phyloP scores from a whole-genome alignment of 305 asterid species.

The Fraxinus dipetala region DNA sequence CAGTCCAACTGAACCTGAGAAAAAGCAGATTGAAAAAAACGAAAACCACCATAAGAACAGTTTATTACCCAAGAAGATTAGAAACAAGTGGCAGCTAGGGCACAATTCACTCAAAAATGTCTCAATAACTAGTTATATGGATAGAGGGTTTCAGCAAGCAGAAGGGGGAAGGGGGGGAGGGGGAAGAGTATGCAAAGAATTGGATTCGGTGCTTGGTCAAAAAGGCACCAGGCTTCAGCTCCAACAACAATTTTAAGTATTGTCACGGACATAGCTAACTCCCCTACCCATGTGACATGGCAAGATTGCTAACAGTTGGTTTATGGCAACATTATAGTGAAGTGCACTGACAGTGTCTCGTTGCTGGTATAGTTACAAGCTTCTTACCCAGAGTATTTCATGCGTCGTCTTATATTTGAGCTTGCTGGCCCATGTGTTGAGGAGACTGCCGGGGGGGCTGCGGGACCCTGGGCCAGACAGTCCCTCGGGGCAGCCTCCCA shows the following conservation, averaged over 20 bases:
- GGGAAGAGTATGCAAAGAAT: conserved; percentile 10
- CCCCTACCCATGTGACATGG: not conserved
- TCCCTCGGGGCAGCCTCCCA: not conserved
- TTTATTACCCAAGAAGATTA: conserved; percentile 21
- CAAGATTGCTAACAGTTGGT: not conserved
- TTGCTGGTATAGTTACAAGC: conserved; percentile 1
- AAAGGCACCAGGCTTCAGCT: conserved; percentile 18
- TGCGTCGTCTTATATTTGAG: not conserved
- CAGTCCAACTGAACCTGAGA: conserved; percentile 84
- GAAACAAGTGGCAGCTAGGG: conserved; percentile 16
- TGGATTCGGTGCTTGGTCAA: conserved; percentile 5
- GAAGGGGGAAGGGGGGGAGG: not conserved
- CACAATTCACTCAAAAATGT: conserved; percentile 9
- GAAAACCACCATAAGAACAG: conserved; percentile 12
- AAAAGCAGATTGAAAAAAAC: conserved; percentile 19
- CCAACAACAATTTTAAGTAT: conserved; percentile 11
- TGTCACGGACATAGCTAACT: not conserved
- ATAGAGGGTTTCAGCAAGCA: not conserved
- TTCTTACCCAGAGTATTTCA: not conserved
- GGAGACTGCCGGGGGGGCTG: not conserved
- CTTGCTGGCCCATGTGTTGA: not conserved
- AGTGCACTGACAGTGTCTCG: not conserved
- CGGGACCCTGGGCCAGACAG: not conserved
- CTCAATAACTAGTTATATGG: not conserved
- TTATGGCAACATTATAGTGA: not conserved